Evolutionary conservation across 495 filamentous ascomycete genomes (phyloP).

Genomic region (Penicillium verhagenii): DNA sequence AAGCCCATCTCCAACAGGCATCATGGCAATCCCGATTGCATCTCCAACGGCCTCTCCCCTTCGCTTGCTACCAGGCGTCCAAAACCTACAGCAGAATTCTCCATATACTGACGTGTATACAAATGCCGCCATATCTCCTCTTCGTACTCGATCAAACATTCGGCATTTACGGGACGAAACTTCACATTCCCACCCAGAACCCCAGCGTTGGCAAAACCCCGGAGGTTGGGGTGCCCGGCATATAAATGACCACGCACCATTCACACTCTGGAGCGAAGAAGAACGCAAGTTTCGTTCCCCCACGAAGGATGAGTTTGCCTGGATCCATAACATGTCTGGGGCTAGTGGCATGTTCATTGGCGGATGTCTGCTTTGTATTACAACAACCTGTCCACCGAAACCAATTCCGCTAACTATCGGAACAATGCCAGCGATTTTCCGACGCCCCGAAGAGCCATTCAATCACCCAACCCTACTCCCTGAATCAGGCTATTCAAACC

Average conservation of each 20-base stretch:
- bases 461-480: no score
- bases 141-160: background rate
- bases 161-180: background rate
- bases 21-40: no score
- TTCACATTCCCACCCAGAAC: slow-evolving; percentile 12
- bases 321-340: slow-evolving; percentile 17
- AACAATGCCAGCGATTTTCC: no score
- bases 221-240: slow-evolving; percentile 14
- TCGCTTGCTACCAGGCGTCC: slow-evolving; percentile 1
- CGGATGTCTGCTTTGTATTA: no score
- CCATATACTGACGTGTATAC: slow-evolving; percentile 7
- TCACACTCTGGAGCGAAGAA: slow-evolving; percentile 14
- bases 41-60: background rate
- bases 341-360: no score
- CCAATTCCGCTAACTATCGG: no score
- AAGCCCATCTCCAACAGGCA: no score
- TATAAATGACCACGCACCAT: slow-evolving; percentile 14
- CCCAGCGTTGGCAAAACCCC: slow-evolving; percentile 12
- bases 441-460: no score
- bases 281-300: slow-evolving; percentile 11
- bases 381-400: no score
- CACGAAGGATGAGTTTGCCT: slow-evolving; percentile 11
- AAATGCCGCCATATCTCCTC: background rate
- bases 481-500: no score
- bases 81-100: background rate